Base-by-base conservation (phyloP, 495 filamentous ascomycete genomes). In the Xylaria telfairii region DNA sequence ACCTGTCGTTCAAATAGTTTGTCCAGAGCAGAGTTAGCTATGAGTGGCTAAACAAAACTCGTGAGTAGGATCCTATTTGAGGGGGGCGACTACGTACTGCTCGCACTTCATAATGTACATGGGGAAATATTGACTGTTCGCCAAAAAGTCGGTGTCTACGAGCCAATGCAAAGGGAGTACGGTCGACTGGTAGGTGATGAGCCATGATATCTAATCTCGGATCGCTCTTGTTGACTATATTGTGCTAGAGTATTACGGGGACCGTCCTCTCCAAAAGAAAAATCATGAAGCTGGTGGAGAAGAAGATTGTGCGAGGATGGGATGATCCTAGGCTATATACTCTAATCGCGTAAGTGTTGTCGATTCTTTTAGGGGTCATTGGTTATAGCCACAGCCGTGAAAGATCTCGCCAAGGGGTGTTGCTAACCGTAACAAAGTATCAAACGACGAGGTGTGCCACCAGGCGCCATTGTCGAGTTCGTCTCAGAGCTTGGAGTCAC, bases 291-390 rank as follows among this genome's bases (percentile, higher is more conserved):
- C 82, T 95, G 4, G 91, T 94, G 49, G 86, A 88, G 41, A 84
- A 85, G 37, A 83, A 83, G 8, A 81, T 89, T 75, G 92, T 95
- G 44, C 84, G 90, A 34, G 90, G 87, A 69, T 95, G n/a, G 92
- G 91, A 96, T 70, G 93, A 96, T 76, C 93, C 93, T 5, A 85
- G 93, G 49, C 86, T 96, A 6, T 96, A 91, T 81, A 95, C 93
- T 10, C 83, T 96, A 26, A 91, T 93, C 56, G 92, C 87, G 56
- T 56, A 67, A 54, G 64, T 53, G 7, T 10, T 47, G n/a, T 15
- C 32, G 19, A 12, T 53, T 37, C 34, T 37, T 3, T 37, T 37
- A 37, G 8, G 34, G 34, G 34, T 3, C 8, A 8, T 37, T 8
- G 34, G 34, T 3, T 24, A 63, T n/a, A 46, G 13, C 9, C 17